Evolutionary conservation across 176 grass and related monocot species (phyloP), one percentile per base, ranked within the genome.

Genomic region (Oryza glaberrima): DNA sequence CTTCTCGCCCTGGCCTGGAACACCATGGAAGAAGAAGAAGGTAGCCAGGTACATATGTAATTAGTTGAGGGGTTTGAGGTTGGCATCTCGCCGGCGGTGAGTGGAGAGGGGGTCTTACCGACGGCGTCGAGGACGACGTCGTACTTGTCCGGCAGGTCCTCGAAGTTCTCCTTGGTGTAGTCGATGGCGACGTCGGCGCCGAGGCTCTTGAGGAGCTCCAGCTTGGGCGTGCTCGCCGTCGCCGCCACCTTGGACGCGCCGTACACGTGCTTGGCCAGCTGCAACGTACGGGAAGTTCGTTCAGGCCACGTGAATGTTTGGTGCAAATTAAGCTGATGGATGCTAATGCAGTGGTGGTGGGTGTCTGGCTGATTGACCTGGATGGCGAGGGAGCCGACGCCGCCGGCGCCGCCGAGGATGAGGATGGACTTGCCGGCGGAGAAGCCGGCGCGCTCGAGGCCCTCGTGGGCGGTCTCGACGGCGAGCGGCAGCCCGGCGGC

Each of bases 1-100:
- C 69, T 90, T 98, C 0, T 98, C 93, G 9, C 96, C 87, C 73
- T 98, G 93, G n/a, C 96, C 96, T 98, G 84, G 54, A 47, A 91
- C 58, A 36, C 35, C 35, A 36, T 32, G 30, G 30, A 32, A 32
- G 30, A 32, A 5, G 35, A 35, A 36, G 35, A 36, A 5, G 35
- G 5, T 26, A 26, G 26, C 26, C 26, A 36, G 35, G 35, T 36
- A 36, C 35, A 36, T 36, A 36, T 36, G 35, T 28, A 28, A 28
- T 36, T 36, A 36, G 35, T 36, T 36, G 35, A 36, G 35, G 35
- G 35, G 4, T 36, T 36, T 36, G 35, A 36, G 35, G 35, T 36
- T 36, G 35, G 35, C 35, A 5, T 36, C 17, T 58, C 1, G 58
- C 7, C 58, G 58, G 58, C 58, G 58, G 58, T 23, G 56, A 56